phyloP scores from a whole-genome alignment of 2,329 filamentous ascomycete species.

The Sarocladiaceae sp. region DNA sequence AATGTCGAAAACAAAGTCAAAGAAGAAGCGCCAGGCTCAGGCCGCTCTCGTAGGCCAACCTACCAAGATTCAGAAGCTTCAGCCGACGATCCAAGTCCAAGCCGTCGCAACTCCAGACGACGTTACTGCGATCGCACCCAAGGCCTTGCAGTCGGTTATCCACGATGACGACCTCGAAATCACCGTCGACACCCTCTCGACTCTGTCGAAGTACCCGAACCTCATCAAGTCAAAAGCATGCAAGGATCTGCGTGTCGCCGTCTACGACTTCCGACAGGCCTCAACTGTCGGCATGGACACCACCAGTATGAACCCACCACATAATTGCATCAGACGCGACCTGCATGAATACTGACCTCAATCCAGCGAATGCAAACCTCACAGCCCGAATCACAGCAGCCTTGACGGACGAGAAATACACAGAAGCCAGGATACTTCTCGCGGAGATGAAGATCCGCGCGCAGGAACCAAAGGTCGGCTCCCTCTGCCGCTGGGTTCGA shows the following conservation, averaged over 20 bases:
- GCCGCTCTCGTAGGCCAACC: slow-evolving; percentile 24
- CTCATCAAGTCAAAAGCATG: slow-evolving; percentile 64
- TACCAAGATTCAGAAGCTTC: slow-evolving; percentile 32
- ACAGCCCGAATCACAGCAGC: slow-evolving; percentile 62
- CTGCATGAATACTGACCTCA: background rate
- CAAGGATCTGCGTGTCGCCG: slow-evolving; percentile 58
- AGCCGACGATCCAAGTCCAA: slow-evolving; percentile 14
- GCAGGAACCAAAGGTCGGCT: slow-evolving; percentile 60
- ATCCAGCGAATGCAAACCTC: slow-evolving; percentile 51
- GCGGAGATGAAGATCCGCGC: slow-evolving; percentile 64
- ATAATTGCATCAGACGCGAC: background rate
- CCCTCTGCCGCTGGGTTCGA: slow-evolving; percentile 65
- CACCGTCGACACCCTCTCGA: slow-evolving; percentile 56
- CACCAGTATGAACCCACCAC: slow-evolving; percentile 33
- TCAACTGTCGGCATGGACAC: slow-evolving; percentile 53
- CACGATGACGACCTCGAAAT: slow-evolving; percentile 62
- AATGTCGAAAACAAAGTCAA: slow-evolving; percentile 40
- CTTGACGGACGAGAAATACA: slow-evolving; percentile 57
- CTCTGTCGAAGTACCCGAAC: slow-evolving; percentile 50
- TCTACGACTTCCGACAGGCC: slow-evolving; percentile 63
- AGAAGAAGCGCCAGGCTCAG: slow-evolving; percentile 37
- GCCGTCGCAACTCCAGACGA: slow-evolving; percentile 28
- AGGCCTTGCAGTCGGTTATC: slow-evolving; percentile 46
- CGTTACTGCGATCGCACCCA: slow-evolving; percentile 32
- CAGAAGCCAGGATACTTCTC: slow-evolving; percentile 58